Evolutionary conservation across 345 rosid genomes (phyloP).

Genomic region (Salix viminalis): DNA sequence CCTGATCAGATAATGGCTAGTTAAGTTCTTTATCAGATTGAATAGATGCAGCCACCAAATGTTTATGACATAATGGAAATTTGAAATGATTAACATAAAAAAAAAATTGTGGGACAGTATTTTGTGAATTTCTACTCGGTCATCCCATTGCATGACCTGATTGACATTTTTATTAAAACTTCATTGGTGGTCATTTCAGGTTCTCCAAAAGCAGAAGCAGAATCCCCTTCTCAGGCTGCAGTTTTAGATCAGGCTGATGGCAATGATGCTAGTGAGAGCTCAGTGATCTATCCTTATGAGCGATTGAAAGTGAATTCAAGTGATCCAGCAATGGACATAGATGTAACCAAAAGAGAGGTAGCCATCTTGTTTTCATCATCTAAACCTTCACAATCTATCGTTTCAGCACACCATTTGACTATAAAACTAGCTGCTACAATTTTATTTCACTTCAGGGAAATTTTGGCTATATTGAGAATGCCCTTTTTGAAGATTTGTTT

Average conservation of each 20-base stretch:
- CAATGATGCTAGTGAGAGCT: conserved; percentile 19
- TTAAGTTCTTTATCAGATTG: not conserved
- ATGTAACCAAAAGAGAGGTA: conserved; percentile 71
- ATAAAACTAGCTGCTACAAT: not conserved
- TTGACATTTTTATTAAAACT: not conserved
- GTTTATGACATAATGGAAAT: not conserved
- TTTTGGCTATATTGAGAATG: too few species aligned
- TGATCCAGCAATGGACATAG: conserved; percentile 51
- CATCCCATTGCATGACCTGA: not conserved
- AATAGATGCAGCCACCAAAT: not conserved
- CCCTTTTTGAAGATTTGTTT: too few species aligned
- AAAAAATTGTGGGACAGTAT: not conserved
- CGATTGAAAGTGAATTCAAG: conserved; percentile 47
- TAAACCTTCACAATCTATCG: not conserved
- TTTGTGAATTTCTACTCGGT: too few species aligned
- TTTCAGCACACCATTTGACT: not conserved
- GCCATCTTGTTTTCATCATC: not conserved
- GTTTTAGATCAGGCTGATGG: conserved; percentile 20
- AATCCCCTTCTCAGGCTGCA: conserved; percentile 11
- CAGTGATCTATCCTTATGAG: conserved; percentile 43
- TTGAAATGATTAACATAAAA: not conserved
- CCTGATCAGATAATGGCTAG: not conserved
- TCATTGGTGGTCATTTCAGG: conserved; percentile 30
- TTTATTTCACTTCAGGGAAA: too few species aligned
- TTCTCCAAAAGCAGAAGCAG: conserved; percentile 24